phyloP scores from a whole-genome alignment of 169 alveolate genomes.

The Cryptosporidium viatorum region DNA sequence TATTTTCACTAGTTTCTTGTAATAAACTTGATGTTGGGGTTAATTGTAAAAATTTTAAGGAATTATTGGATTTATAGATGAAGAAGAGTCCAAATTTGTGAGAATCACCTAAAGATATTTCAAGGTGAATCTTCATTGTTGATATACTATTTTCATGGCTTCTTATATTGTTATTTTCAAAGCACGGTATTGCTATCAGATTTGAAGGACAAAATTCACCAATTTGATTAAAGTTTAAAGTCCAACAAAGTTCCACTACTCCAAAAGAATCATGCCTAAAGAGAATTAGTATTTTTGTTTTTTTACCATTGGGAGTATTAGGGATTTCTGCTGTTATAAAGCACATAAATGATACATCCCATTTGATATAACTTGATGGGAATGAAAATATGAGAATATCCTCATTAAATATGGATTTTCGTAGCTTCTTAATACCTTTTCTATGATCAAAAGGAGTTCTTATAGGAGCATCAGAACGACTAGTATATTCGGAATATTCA shows the following conservation, averaged over 20 bases:
- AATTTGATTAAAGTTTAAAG: neutral
- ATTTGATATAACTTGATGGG: conserved; percentile 48
- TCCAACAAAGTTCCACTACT: conserved; percentile 62
- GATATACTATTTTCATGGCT: conserved; percentile 1
- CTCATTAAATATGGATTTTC: neutral
- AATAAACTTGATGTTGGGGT: neutral
- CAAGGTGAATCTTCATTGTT: conserved; percentile 14
- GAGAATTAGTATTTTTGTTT: neutral
- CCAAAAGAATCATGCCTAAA: conserved; percentile 74
- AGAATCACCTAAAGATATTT: neutral
- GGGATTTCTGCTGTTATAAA: conserved; percentile 36
- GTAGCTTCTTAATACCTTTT: neutral
- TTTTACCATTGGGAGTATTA: neutral
- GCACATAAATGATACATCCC: conserved; percentile 63
- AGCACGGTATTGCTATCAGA: conserved; percentile 45
- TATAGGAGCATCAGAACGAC: neutral
- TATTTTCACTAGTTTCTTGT: neutral
- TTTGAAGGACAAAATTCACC: conserved; percentile 3
- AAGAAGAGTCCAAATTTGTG: conserved; percentile 43
- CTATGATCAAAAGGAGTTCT: neutral
- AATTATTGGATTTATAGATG: conserved; percentile 15
- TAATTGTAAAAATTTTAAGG: conserved; percentile 35
- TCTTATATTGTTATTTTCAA: neutral
- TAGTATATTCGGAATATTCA: neutral
- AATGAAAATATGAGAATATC: conserved; percentile 55